A percentile compares a stretch with the other conserved stretches of the same genome.
Evolutionary conservation across 495 filamentous ascomycete genomes (phyloP).

Genomic region (Podospora anserina): DNA sequence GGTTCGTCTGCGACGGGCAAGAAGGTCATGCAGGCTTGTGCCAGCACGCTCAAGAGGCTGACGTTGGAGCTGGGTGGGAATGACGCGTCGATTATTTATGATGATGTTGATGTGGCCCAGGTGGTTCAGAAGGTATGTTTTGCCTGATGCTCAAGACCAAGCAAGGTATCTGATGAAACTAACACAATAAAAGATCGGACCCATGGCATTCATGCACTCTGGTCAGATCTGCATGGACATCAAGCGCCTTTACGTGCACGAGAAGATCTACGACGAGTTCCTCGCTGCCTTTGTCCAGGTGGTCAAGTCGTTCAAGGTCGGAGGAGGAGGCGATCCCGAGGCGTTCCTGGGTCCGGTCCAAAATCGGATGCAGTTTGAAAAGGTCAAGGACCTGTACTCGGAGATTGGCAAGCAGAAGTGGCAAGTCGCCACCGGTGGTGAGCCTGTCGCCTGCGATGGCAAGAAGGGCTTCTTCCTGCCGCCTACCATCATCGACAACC

Average conservation of each 20-base stretch:
- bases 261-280: conserved; percentile 61
- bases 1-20: conserved; percentile 62
- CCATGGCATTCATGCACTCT: conserved; percentile 54
- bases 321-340: conserved; percentile 30
- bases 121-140: conserved; percentile 49
- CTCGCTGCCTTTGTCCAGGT: conserved; percentile 50
- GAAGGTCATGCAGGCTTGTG: conserved; percentile 51
- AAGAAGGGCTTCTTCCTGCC: conserved; percentile 42
- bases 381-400: conserved; percentile 43
- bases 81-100: conserved; percentile 63
- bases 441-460: conserved; percentile 2
- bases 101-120: conserved; percentile 61
- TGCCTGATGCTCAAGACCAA: conserved; percentile 37
- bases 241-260: conserved; percentile 67
- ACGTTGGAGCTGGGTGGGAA: conserved; percentile 61
- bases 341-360: conserved; percentile 55
- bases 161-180: neutral
- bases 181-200: conserved; percentile 33
- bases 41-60: conserved; percentile 56
- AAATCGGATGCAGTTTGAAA: conserved; percentile 57
- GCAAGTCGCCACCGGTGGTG: conserved; percentile 36
- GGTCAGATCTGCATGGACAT: conserved; percentile 51
- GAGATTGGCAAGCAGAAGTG: conserved; percentile 40
- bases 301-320: conserved; percentile 48
- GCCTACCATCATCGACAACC: conserved; percentile 45